Evolutionary conservation across 1,284 basidiomycete species (phyloP), one percentile per base, ranked within the genome.

Genomic region (Puccinia hordei): DNA sequence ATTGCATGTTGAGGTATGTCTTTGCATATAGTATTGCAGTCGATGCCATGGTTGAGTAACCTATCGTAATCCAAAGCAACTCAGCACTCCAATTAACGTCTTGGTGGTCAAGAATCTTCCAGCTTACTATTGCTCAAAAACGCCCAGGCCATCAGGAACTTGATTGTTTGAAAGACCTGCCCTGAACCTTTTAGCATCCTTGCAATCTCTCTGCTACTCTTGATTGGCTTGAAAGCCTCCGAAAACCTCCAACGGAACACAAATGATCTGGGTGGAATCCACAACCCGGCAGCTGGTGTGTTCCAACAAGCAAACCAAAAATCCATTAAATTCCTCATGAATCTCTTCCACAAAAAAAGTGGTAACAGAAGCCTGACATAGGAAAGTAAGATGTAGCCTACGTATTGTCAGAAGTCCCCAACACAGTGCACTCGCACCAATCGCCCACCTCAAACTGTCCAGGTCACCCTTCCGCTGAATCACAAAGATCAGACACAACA

Each of bases 361-460:
- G n/a, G 12, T 13, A 2, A 22, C n/a, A 44, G 33, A 27, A 73
- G 27, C 15, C 51, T 30, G 41, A 73, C 30, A n/a, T n/a, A n/a
- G n/a, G 35, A 3, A 15, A 17, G 2, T 17, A 19, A 46, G n/a
- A 44, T 41, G n/a, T 12, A 65, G 65, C 59, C 65, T 30, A 75
- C 73, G 73, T 49, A 75, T 63, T 1, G 73, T 65, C 17, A 75
- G 59, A 13, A 75, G 49, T 51, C 73, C 73, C 73, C 73, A 75
- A 55, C 57, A 65, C 41, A 75, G 2, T 3, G 73, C 73, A 30
- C 73, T 75, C 24, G 15, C 61, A 30, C 73, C 73, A 35, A 75
- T 75, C 41, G 61, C 38, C 57, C 73, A 75, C 46, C 73, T 75
- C 59, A 75, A 49, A 35, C 59, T 75, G 10, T 27, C 24, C 44